Evolutionary conservation across 345 rosid genomes (phyloP).

Genomic region (Populus simonii): DNA sequence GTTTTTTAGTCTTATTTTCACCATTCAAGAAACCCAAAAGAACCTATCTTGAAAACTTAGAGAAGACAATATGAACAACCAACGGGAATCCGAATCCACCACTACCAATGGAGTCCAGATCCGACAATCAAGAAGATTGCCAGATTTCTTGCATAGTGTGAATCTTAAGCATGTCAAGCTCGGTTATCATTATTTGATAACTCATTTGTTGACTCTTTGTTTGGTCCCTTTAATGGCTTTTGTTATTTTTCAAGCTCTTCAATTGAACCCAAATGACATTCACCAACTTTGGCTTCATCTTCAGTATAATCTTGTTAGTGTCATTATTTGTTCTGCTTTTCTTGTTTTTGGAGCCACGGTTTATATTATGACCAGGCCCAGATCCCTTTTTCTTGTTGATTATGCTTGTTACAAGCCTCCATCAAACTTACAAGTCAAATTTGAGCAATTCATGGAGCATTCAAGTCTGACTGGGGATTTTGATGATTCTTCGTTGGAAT

Average conservation of each 20-base stretch:
- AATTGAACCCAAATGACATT: constrained; percentile 55
- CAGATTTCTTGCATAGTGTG: constrained; percentile 84
- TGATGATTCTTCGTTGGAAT: constrained; percentile 74
- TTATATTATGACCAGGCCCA: constrained; percentile 78
- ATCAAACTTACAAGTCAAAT: constrained; percentile 45
- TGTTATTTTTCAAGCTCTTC: constrained; percentile 50
- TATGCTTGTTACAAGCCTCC: constrained; percentile 83
- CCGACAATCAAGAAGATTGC: constrained; percentile 56
- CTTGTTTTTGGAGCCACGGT: constrained; percentile 66
- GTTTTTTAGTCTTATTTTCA: neutral
- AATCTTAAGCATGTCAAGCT: constrained; percentile 82
- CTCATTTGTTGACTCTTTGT: constrained; percentile 65
- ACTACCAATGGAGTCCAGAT: constrained; percentile 50
- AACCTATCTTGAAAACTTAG: neutral
- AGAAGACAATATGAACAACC: neutral
- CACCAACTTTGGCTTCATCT: constrained; percentile 81
- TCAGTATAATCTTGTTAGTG: constrained; percentile 68
- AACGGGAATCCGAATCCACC: neutral
- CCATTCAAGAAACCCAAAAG: neutral
- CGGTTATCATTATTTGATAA: constrained; percentile 78
- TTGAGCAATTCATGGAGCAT: constrained; percentile 70
- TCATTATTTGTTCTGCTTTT: constrained; percentile 58
- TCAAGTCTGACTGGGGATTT: constrained; percentile 65
- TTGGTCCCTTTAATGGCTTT: constrained; percentile 69
- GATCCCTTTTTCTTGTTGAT: constrained; percentile 73